A percentile compares a stretch with the other conserved stretches of the same genome.
Conservation (phyloP, 129 eudicot genomes). For the Deinandra increscens region DNA sequence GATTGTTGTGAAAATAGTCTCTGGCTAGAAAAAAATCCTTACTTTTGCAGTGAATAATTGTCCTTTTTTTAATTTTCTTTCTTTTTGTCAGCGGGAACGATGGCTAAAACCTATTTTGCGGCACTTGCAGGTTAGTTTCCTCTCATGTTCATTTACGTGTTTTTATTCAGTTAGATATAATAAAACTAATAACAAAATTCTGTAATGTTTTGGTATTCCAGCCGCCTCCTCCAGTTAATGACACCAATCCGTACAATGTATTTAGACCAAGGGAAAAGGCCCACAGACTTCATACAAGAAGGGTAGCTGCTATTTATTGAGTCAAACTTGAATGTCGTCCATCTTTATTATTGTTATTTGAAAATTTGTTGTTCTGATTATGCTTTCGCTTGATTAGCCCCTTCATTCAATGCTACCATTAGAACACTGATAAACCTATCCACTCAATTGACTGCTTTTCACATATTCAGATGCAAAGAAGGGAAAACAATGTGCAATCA, state of each 20-base stretch:
- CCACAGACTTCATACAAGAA: constrained; percentile 87
- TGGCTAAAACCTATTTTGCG: constrained; percentile 87
- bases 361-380: background rate
- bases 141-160: constrained; percentile 1
- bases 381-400: background rate
- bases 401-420: background rate
- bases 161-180: background rate
- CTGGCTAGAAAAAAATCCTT: no score
- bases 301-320: constrained; percentile 44
- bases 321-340: background rate
- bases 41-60: background rate
- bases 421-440: background rate
- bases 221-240: constrained; percentile 97
- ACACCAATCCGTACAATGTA: constrained; percentile 92
- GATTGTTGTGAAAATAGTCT: no score
- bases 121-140: constrained; percentile 76
- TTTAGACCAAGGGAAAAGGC: constrained; percentile 97
- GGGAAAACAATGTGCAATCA: constrained; percentile 96
- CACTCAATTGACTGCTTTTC: constrained; percentile 17
- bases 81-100: constrained; percentile 62
- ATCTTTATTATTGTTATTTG: background rate
- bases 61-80: constrained; percentile 17
- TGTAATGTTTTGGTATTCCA: constrained; percentile 33
- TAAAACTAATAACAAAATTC: background rate
- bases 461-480: constrained; percentile 77